Evolutionary conservation across 306 rosid species (phyloP).

Genomic region (Datisca glomerata): DNA sequence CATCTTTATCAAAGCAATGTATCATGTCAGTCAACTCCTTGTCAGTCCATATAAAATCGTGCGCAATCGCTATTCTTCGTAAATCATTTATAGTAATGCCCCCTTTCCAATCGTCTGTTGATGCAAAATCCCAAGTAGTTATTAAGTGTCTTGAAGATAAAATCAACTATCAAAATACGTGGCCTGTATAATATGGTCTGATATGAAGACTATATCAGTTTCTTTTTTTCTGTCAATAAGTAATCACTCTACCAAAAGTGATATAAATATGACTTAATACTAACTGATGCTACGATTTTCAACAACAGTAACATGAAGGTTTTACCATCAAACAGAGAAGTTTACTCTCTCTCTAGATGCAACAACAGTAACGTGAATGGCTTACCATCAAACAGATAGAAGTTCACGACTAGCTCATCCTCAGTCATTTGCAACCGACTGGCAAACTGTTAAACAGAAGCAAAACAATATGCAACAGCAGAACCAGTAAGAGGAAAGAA

Average conservation of each 20-base stretch:
- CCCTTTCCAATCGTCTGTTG: constrained; percentile 60
- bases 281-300: too few species aligned
- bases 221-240: too few species aligned
- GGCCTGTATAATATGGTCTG: neutral
- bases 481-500: constrained; percentile 1
- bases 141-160: neutral
- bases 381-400: constrained; percentile 84
- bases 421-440: constrained; percentile 83
- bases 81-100: constrained; percentile 41
- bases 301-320: neutral
- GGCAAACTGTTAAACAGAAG: constrained; percentile 34
- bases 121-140: constrained; percentile 20
- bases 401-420: constrained; percentile 67
- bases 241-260: too few species aligned
- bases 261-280: too few species aligned
- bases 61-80: constrained; percentile 51
- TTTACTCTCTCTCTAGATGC: neutral
- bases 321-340: neutral
- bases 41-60: constrained; percentile 74
- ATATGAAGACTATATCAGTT: too few species aligned
- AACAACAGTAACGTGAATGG: constrained; percentile 1
- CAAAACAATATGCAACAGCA: constrained; percentile 6
- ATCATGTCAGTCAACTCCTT: constrained; percentile 67
- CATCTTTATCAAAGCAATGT: constrained; percentile 61
- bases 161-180: neutral